These are phyloP conservation scores for Peziza echinospora DNA, from an alignment of 495 filamentous ascomycete species.

Conservation along the genomic window DNA sequence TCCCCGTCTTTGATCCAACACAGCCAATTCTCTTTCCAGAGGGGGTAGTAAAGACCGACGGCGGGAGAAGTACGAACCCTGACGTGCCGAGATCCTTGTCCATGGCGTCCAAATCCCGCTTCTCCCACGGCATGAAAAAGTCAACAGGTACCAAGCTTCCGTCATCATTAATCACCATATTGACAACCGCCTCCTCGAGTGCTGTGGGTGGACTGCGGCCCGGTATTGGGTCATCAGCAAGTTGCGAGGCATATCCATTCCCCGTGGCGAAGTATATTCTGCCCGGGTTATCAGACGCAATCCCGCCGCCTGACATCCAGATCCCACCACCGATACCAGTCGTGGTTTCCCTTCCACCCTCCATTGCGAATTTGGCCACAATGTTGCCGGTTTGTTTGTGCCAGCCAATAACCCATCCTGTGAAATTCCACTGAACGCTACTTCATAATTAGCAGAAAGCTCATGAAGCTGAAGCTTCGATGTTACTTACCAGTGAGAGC, in stretches of 20 bases:
- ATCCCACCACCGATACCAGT: constrained; percentile 17
- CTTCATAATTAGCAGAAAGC: too few species aligned
- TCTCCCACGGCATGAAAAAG: constrained; percentile 20
- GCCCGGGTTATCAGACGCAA: constrained; percentile 20
- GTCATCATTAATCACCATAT: constrained; percentile 20
- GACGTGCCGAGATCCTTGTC: constrained; percentile 19
- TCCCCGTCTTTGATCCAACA: constrained; percentile 18
- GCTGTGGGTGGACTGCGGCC: constrained; percentile 20
- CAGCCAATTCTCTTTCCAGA: constrained; percentile 19
- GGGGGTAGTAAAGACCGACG: constrained; percentile 21
- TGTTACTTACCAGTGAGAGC: constrained; percentile 28
- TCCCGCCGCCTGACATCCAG: constrained; percentile 21
- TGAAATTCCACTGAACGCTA: constrained; percentile 28
- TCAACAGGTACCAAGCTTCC: constrained; percentile 19
- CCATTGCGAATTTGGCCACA: constrained; percentile 23
- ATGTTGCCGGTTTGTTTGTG: constrained; percentile 23
- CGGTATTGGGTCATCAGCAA: constrained; percentile 18
- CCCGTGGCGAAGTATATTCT: constrained; percentile 21
- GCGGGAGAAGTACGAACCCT: constrained; percentile 22
- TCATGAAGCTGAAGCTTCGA: too few species aligned
- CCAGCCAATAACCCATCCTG: constrained; percentile 27
- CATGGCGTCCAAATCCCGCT: constrained; percentile 20
- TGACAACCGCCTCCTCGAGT: constrained; percentile 21
- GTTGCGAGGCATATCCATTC: constrained; percentile 20
- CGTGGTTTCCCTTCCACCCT: constrained; percentile 17